Conservation (phyloP, 2,329 filamentous ascomycete species). For the Beauveria scarabaeidicola region DNA sequence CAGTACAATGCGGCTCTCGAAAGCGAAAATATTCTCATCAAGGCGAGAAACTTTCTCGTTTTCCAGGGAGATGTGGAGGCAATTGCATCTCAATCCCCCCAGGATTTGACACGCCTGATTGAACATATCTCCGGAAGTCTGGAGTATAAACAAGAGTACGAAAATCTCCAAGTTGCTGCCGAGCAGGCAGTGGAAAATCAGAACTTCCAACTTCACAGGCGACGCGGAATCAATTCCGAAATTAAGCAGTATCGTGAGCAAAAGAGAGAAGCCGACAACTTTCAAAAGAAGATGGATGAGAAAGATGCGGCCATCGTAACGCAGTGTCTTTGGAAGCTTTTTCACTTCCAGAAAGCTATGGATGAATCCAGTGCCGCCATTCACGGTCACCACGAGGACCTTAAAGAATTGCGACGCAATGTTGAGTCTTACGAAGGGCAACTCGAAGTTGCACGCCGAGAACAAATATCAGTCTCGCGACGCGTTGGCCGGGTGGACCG, state of each 20-base stretch:
- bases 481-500: conserved; percentile 77
- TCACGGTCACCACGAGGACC: conserved; percentile 84
- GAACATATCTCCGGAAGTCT: conserved; percentile 96
- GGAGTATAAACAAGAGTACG: conserved; percentile 91
- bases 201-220: conserved; percentile 76
- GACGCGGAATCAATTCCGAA: conserved; percentile 91
- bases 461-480: conserved; percentile 69
- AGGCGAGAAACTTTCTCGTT: conserved; percentile 93
- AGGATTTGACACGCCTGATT: conserved; percentile 85
- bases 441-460: conserved; percentile 72
- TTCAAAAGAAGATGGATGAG: conserved; percentile 82
- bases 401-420: conserved; percentile 85
- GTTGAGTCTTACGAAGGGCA: conserved; percentile 75
- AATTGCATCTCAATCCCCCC: conserved; percentile 89
- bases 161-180: conserved; percentile 75
- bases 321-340: conserved; percentile 94
- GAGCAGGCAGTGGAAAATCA: conserved; percentile 85
- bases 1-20: conserved; percentile 93
- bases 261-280: conserved; percentile 90
- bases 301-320: conserved; percentile 85
- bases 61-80: conserved; percentile 98
- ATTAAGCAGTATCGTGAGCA: conserved; percentile 97
- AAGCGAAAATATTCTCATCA: conserved; percentile 92
- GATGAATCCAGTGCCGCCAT: conserved; percentile 87
- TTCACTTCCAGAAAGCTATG: conserved; percentile 88